phyloP scores from a whole-genome alignment of 192 early-diverging fungal genomes.

The Backusella mclennaniae region DNA sequence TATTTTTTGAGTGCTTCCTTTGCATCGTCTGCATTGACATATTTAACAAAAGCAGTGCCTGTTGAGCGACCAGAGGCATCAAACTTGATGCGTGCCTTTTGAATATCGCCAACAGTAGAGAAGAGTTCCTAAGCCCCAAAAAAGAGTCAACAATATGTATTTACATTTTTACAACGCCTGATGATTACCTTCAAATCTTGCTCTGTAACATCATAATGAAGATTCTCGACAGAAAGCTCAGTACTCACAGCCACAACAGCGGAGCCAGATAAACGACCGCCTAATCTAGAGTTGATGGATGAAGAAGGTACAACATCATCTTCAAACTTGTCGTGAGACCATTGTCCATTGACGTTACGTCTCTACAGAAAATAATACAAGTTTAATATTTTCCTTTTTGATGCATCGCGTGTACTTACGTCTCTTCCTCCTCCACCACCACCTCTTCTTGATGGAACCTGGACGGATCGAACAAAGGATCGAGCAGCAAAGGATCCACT shows the following conservation, averaged over 20 bases:
- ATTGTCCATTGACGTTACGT: constrained; percentile 14
- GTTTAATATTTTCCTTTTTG: background rate
- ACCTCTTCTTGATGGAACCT: background rate
- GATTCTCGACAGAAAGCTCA: constrained; percentile 45
- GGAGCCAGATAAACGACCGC: background rate
- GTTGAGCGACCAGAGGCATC: constrained; percentile 55
- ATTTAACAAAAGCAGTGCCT: constrained; percentile 47
- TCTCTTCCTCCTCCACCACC: background rate
- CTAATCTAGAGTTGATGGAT: constrained; percentile 21
- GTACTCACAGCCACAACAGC: background rate
- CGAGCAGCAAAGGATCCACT: background rate
- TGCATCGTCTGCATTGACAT: constrained; percentile 42
- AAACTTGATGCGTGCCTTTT: constrained; percentile 36
- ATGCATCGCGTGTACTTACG: background rate
- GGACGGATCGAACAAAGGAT: constrained; percentile 20
- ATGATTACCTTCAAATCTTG: constrained; percentile 46
- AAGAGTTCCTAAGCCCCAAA: constrained; percentile 52
- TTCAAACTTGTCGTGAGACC: constrained; percentile 48
- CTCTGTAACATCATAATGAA: constrained; percentile 59
- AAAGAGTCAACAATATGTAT: background rate
- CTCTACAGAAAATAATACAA: background rate
- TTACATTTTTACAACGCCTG: no score
- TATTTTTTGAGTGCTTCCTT: constrained; percentile 47
- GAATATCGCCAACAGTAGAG: constrained; percentile 46
- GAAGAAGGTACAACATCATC: background rate